phyloP scores from a whole-genome alignment of 495 filamentous ascomycete species.

The Neurospora cerealis region DNA sequence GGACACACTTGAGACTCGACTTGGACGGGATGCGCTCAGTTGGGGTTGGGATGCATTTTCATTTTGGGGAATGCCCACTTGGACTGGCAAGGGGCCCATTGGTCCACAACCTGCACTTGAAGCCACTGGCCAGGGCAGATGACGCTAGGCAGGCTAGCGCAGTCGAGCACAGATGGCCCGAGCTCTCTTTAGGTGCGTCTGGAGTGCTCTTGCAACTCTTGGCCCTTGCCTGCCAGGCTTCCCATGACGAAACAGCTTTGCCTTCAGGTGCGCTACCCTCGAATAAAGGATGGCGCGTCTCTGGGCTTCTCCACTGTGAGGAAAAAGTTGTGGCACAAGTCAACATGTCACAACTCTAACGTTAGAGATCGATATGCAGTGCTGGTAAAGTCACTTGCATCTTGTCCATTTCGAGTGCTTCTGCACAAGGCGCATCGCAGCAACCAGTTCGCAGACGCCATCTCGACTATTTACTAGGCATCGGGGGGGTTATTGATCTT shows the following conservation, averaged over 20 bases:
- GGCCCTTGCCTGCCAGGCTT: not conserved
- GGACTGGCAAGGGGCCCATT: not conserved
- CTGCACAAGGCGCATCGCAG: not conserved
- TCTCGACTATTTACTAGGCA: not conserved
- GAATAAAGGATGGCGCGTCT: not conserved
- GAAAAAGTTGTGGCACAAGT: not conserved
- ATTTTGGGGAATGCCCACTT: not conserved
- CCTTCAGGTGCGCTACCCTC: not conserved
- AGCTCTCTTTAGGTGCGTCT: no score
- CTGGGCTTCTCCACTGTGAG: not conserved
- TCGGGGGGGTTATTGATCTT: not conserved
- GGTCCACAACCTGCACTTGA: not conserved
- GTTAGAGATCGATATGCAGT: not conserved
- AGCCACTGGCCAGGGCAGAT: not conserved
- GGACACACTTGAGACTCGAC: not conserved
- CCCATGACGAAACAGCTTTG: not conserved
- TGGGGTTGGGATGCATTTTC: not conserved
- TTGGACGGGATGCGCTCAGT: not conserved
- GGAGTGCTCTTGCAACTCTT: not conserved
- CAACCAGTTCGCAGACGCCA: not conserved
- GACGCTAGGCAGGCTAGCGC: not conserved
- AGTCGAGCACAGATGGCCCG: not conserved
- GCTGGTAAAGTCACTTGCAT: not conserved
- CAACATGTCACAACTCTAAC: not conserved
- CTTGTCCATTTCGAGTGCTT: not conserved